Evolutionary conservation across 1,284 basidiomycete genomes (phyloP), one percentile per base, ranked within the genome.

Genomic region (Ganoderma sinense): DNA sequence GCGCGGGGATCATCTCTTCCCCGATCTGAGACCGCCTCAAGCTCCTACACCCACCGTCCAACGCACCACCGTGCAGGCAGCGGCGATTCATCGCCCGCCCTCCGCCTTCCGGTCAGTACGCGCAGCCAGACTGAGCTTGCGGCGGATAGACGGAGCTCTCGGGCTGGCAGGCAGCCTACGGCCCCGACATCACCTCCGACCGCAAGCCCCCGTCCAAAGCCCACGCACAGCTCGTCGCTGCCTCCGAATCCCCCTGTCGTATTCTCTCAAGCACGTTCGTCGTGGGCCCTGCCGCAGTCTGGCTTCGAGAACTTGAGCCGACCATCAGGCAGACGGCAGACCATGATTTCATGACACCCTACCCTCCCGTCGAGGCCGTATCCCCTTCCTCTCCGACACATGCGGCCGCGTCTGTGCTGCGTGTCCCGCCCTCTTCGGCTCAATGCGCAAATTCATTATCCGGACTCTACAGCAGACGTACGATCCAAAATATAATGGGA

Each of bases 281-380:
- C 71, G 53, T 76, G 74, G 75, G 71, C 73, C 48, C 64, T 62
- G 20, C 68, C 75, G 31, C 68, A 68, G 60, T 53, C 70, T 14
- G 74, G 75, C 29, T 77, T 77, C 65, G 72, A 75, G 71, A 77
- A 75, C 66, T 26, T 74, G 14, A 77, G 75, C 63, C 60, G 75
- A 56, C 76, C 75, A 41, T 43, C 65, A 45, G 65, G 65, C 36
- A 64, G 72, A 64, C 66, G 75, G 40, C 73, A 74, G 69, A 73
- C 73, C 41, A 59, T 76, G 48, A 72, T 75, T 53, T 75, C 76
- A 71, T 77, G 71, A 76, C 64, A 29, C 53, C 39, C 23, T 13
- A 13, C 59, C 11, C 59, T 4, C 59, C 2, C n/a, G 0, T 8
- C 62, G 48, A 39, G 51, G 23, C 31, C 39, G 26, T 7, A 39